Conservation (phyloP, 1,139 yeast species). For the Hyphopichia pseudoburtonii region DNA sequence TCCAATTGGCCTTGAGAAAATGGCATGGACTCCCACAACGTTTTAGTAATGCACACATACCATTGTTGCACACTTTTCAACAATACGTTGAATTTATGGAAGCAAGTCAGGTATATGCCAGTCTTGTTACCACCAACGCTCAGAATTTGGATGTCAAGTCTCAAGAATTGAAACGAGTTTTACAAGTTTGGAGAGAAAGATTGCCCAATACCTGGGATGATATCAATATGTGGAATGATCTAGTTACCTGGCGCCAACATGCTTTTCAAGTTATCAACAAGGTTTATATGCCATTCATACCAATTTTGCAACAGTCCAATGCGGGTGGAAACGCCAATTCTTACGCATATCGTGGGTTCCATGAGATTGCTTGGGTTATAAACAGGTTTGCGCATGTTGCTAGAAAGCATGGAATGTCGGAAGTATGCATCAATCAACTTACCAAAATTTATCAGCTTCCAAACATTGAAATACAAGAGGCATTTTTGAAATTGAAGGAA, state of each 20-base stretch:
- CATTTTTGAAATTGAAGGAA: constrained; percentile 90
- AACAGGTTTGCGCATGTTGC: constrained; percentile 98
- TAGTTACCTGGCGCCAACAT: constrained; percentile 98
- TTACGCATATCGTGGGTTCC: constrained; percentile 95
- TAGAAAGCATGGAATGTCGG: constrained; percentile 93
- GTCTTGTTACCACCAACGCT: constrained; percentile 85
- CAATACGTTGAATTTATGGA: constrained; percentile 98
- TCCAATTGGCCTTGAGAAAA: constrained; percentile 85
- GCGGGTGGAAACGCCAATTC: constrained; percentile 78
- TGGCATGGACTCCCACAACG: constrained; percentile 89
- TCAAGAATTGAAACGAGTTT: constrained; percentile 88
- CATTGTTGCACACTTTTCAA: constrained; percentile 90
- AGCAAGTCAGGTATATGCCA: constrained; percentile 91
- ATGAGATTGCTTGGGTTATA: constrained; percentile 98
- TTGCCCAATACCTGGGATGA: constrained; percentile 97
- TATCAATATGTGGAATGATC: constrained; percentile 94
- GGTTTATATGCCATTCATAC: constrained; percentile 90
- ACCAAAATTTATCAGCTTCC: constrained; percentile 95
- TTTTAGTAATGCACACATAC: constrained; percentile 83
- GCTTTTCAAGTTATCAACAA: constrained; percentile 97
- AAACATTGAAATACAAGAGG: constrained; percentile 97
- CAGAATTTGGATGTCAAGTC: constrained; percentile 90
- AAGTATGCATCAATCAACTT: constrained; percentile 89
- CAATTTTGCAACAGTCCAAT: constrained; percentile 75
- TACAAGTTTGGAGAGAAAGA: constrained; percentile 98